These are phyloP conservation scores for Phytophthora brassicae DNA, from an alignment of 352 stramenopile species.

Conservation along the genomic window DNA sequence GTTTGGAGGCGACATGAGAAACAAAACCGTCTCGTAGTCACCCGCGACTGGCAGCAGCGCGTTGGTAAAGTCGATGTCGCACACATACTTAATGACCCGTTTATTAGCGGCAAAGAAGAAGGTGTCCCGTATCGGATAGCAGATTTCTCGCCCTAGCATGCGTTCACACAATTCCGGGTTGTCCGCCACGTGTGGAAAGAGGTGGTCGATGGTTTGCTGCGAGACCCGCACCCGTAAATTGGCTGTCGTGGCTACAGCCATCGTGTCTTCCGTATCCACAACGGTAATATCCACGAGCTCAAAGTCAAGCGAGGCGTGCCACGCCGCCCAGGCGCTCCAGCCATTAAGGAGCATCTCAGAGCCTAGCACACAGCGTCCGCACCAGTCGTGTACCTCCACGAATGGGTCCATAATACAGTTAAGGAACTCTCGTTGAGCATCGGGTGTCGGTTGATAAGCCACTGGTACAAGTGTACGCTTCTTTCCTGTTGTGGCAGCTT, in stretches of 20 bases:
- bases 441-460: slow-evolving; percentile 22
- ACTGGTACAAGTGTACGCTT: slow-evolving; percentile 25
- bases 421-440: slow-evolving; percentile 46
- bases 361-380: slow-evolving; percentile 35
- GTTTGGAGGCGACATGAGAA: slow-evolving; percentile 38
- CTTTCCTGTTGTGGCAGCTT: slow-evolving; percentile 19
- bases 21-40: slow-evolving; percentile 39
- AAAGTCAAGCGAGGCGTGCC: slow-evolving; percentile 42
- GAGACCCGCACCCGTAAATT: slow-evolving; percentile 38
- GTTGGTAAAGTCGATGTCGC: slow-evolving; percentile 42
- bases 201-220: slow-evolving; percentile 39
- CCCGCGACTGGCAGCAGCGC: slow-evolving; percentile 35
- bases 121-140: slow-evolving; percentile 44
- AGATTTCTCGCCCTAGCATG: slow-evolving; percentile 42
- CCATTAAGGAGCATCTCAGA: slow-evolving; percentile 37
- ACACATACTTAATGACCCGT: slow-evolving; percentile 47
- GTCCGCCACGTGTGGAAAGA: slow-evolving; percentile 40
- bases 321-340: slow-evolving; percentile 42
- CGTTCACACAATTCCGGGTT: slow-evolving; percentile 25
- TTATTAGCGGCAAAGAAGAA: slow-evolving; percentile 48
- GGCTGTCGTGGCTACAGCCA: slow-evolving; percentile 40
- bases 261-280: slow-evolving; percentile 34
- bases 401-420: slow-evolving; percentile 42
- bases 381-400: slow-evolving; percentile 49
- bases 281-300: slow-evolving; percentile 40